Evolutionary conservation across 2,329 filamentous ascomycete species (phyloP), one percentile per base, ranked within the genome.

Genomic region (Chaetomiaceae sp.): DNA sequence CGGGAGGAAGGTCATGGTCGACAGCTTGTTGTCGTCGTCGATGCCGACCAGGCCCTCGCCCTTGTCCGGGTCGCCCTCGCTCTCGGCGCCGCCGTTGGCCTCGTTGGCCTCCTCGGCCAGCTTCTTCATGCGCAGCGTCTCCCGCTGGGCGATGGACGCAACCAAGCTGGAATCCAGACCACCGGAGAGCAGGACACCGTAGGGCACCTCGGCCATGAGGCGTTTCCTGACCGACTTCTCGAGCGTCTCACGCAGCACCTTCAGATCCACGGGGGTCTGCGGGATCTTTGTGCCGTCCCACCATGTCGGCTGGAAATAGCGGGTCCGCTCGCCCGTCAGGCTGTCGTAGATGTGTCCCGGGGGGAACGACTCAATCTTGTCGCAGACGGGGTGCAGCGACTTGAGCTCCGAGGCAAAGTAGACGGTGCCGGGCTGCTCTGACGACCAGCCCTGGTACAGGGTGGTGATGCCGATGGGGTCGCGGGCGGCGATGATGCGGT

Each of bases 351-450:
- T 74, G 69, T 99, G 92, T 34, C 93, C 93, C 0, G 93, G 93
- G 55, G 92, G 93, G 76, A 99, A 99, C 21, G 88, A 78, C 63
- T 91, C 82, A 66, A 99, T 91, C 74, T 92, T 86, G 78, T 99
- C 93, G 77, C 93, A 99, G 43, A 97, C 90, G 13, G 87, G 83
- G 71, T 92, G 83, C 65, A 99, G 74, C 65, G 85, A 95, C 76
- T 99, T 99, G 64, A 99, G 74, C 77, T 99, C 93, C 2, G 91
- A 97, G 58, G 92, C 93, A 68, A 99, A 99, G 79, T 92, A 99
- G 50, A 92, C 86, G 25, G 93, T 82, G 47, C 82, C 84, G 35
- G 90, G 89, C 60, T 91, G 86, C 67, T 84, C 74, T 62, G 87
- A 95, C 39, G 86, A 87, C 76, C 89, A 89, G 63, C 93, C 93